Base-by-base conservation (phyloP, 2,329 filamentous ascomycete species). In the Beauveria rudraprayagi region DNA sequence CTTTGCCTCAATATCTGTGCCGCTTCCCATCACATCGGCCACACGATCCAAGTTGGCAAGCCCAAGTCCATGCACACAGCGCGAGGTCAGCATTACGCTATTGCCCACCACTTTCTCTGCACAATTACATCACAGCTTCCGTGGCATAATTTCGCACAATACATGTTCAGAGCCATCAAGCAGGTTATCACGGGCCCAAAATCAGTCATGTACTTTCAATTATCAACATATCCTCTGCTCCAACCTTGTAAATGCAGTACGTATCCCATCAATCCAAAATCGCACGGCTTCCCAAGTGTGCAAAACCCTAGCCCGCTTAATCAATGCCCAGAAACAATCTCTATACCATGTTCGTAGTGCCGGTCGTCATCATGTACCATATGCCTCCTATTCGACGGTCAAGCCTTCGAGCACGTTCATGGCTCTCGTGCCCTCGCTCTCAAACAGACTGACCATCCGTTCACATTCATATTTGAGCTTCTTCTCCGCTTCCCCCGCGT, bases 381-480 rank as follows among this genome's bases (percentile, higher is more conserved):
- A 24, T 60, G 48, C 43, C 24, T 54, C 37, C 34, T 70, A 79
- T 55, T 83, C 82, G 1, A 79, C 77, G 56, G 88, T 78, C 62
- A 96, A 77, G 1, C 87, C 88, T 73, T 94, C 91, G 59, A 99
- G 76, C 6, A 84, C 83, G 54, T 80, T 82, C 82, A 97, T 86
- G 0, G 92, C 94, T 69, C 85, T 83, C 19, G 82, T 83, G 0
- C 92, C 93, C 74, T 97, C 87, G 62, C 79, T 85, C 76, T 97
- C 93, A 72, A 97, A 97, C 9, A 83, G 79, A 62, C 81, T 83
- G 5, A 99, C 91, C 73, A 96, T 83, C 28, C 84, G 78, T 77
- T 97, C 93, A 69, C 92, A 96, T 71, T 95, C 89, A 41, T 81
- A 77, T 69, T 87, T 88, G 60, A 99, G 77, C 71, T 86, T 87